Percentiles rank a stretch among this genome's conserved stretches.
Conservation (phyloP, 495 filamentous ascomycete species). For the Neurospora sp. region DNA sequence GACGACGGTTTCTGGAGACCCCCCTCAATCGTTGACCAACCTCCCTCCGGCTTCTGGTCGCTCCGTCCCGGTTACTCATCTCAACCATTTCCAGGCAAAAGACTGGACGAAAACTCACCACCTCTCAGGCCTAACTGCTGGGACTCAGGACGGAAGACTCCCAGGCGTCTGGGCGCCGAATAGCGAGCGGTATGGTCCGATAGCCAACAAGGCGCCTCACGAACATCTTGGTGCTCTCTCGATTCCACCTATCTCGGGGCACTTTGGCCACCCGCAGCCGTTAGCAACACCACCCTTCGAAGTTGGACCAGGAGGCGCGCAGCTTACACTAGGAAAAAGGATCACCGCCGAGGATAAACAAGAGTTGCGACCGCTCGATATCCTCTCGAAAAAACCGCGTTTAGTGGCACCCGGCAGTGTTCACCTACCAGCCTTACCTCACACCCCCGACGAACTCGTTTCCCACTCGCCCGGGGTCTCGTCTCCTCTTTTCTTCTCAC, state of each 20-base stretch:
- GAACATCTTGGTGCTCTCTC: neutral
- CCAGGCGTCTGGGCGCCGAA: slow-evolving; percentile 4
- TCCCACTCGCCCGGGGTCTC: slow-evolving; percentile 18
- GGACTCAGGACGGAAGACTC: neutral
- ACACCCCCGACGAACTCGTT: slow-evolving; percentile 5
- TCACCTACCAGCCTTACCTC: slow-evolving; percentile 16
- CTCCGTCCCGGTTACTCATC: slow-evolving; percentile 6
- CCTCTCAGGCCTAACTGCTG: neutral
- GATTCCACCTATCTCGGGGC: slow-evolving; percentile 1
- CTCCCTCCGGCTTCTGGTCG: slow-evolving; percentile 4
- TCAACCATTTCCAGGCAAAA: neutral
- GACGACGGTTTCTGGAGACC: neutral
- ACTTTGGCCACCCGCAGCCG: neutral
- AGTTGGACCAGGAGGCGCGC: neutral
- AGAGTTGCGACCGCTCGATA: slow-evolving; percentile 4
- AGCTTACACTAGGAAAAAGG: slow-evolving; percentile 9
- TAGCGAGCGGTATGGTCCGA: slow-evolving; percentile 17
- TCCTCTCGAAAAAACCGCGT: slow-evolving; percentile 16
- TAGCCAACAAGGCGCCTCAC: slow-evolving; percentile 3
- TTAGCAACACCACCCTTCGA: neutral
- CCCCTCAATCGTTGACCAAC: slow-evolving; percentile 1
- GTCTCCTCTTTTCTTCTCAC: slow-evolving; percentile 52
- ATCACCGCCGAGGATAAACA: slow-evolving; percentile 3
- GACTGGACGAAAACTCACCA: neutral
- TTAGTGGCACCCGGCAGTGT: slow-evolving; percentile 18